Conservation (phyloP, 495 filamentous ascomycete species). For the Stereocaulon alpinum region DNA sequence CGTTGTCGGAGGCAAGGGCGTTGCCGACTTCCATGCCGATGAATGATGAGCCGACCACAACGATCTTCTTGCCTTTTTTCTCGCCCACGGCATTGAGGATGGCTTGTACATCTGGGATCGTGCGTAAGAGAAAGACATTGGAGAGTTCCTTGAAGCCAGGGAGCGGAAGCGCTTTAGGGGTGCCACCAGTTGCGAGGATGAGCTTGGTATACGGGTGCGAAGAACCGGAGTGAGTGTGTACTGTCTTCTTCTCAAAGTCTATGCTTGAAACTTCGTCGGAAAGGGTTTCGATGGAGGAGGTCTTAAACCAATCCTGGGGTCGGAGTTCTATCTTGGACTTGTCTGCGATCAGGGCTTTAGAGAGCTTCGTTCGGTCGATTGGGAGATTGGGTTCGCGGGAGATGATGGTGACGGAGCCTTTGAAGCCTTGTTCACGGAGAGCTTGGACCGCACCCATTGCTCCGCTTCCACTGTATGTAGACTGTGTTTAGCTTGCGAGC, state of each 20-base stretch:
- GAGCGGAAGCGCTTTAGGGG: constrained; percentile 65
- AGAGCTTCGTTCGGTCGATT: constrained; percentile 91
- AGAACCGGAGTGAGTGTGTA: constrained; percentile 61
- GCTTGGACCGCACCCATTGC: constrained; percentile 69
- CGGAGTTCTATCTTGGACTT: constrained; percentile 64
- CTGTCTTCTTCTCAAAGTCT: constrained; percentile 62
- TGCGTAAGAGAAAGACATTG: constrained; percentile 78
- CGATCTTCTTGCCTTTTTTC: constrained; percentile 75
- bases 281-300: constrained; percentile 60
- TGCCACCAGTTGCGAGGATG: constrained; percentile 77
- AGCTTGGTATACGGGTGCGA: constrained; percentile 74
- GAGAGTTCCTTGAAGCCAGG: constrained; percentile 74
- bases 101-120: constrained; percentile 58
- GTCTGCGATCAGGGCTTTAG: constrained; percentile 87
- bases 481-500: constrained; percentile 15
- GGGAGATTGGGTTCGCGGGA: constrained; percentile 73
- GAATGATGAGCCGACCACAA: constrained; percentile 83
- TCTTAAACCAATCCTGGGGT: constrained; percentile 64
- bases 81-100: constrained; percentile 73
- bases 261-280: constrained; percentile 65
- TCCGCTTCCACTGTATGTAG: constrained; percentile 55
- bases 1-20: constrained; percentile 58
- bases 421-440: constrained; percentile 71
- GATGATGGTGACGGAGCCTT: constrained; percentile 71
- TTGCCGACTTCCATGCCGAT: constrained; percentile 96